A percentile compares a stretch with the other conserved stretches of the same genome.
These are phyloP conservation scores for Euphorbia celastroides DNA, from an alignment of 441 rosid genomes.

Conservation along the genomic window DNA sequence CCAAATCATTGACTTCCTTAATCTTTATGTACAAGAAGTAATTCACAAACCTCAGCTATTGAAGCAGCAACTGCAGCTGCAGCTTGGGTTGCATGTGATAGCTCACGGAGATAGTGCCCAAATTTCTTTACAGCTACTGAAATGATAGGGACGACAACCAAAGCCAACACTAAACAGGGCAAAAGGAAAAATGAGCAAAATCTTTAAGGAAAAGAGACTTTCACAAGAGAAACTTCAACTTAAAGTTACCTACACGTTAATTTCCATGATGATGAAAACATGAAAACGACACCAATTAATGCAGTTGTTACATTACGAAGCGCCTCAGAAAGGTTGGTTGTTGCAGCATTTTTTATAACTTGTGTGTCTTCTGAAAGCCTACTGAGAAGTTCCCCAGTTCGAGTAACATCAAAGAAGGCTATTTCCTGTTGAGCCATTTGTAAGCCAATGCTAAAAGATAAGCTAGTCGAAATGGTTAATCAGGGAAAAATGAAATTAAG, in stretches of 20 bases:
- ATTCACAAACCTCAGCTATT: slow-evolving; percentile 71
- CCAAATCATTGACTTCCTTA: background rate
- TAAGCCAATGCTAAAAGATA: slow-evolving; percentile 1
- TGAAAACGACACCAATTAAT: slow-evolving; percentile 75
- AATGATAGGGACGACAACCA: slow-evolving; percentile 73
- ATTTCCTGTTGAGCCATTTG: slow-evolving; percentile 54
- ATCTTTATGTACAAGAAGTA: background rate
- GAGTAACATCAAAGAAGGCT: slow-evolving; percentile 85
- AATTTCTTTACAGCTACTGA: slow-evolving; percentile 67
- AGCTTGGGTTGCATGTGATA: slow-evolving; percentile 86
- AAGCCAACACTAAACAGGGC: slow-evolving; percentile 57
- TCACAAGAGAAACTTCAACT: background rate
- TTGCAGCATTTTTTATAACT: slow-evolving; percentile 94
- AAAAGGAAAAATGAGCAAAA: slow-evolving; percentile 9
- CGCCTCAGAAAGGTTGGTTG: slow-evolving; percentile 93
- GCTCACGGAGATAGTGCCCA: slow-evolving; percentile 82
- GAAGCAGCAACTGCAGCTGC: slow-evolving; percentile 95
- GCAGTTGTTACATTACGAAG: slow-evolving; percentile 76
- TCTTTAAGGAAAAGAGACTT: slow-evolving; percentile 12
- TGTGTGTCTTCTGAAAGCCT: slow-evolving; percentile 94
- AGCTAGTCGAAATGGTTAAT: background rate
- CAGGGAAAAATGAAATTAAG: background rate
- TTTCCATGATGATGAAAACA: slow-evolving; percentile 93
- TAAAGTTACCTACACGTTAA: slow-evolving; percentile 53
- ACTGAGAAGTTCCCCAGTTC: slow-evolving; percentile 93